Percentiles rank a stretch among this genome's conserved stretches.
phyloP scores from a whole-genome alignment of 2,329 filamentous ascomycete species.

The Neospermospora avenae region DNA sequence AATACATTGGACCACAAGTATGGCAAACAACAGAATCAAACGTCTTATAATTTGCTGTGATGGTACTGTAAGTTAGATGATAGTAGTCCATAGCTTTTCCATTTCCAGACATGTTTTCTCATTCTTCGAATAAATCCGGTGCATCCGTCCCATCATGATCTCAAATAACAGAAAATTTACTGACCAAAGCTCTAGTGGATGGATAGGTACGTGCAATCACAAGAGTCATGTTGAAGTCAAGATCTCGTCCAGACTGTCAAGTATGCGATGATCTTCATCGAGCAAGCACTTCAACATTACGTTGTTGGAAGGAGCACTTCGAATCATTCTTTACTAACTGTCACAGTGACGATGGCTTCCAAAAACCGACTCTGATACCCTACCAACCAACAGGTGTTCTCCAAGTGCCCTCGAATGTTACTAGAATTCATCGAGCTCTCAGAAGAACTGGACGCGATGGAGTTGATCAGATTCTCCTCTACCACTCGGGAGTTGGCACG shows the following conservation, averaged over 20 bases:
- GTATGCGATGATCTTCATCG: no score
- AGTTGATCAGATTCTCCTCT: slow-evolving; percentile 55
- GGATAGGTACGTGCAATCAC: slow-evolving; percentile 18
- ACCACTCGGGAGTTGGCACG: slow-evolving; percentile 59
- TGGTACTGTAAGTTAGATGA: slow-evolving; percentile 22
- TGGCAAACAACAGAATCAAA: slow-evolving; percentile 16
- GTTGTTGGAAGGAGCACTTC: background rate
- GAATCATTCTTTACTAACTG: slow-evolving; percentile 5
- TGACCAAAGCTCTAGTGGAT: slow-evolving; percentile 8
- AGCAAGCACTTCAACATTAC: no score
- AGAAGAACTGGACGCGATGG: slow-evolving; percentile 48
- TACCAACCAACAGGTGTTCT: slow-evolving; percentile 60
- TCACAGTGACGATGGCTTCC: slow-evolving; percentile 31
- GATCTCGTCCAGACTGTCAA: no score
- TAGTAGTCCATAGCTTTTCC: background rate
- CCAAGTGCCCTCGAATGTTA: slow-evolving; percentile 57
- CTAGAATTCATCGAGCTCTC: slow-evolving; percentile 56
- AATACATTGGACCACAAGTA: background rate
- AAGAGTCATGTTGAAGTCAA: no score
- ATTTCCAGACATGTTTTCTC: background rate
- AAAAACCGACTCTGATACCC: slow-evolving; percentile 38
- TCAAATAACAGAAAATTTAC: background rate
- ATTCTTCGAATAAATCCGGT: background rate
- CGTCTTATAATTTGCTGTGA: slow-evolving; percentile 34
- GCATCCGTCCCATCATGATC: background rate